Percentiles rank a stretch among this genome's conserved stretches.
phyloP scores from a whole-genome alignment of 2,329 filamentous ascomycete species.

The Paracoccidioides brasiliensis region DNA sequence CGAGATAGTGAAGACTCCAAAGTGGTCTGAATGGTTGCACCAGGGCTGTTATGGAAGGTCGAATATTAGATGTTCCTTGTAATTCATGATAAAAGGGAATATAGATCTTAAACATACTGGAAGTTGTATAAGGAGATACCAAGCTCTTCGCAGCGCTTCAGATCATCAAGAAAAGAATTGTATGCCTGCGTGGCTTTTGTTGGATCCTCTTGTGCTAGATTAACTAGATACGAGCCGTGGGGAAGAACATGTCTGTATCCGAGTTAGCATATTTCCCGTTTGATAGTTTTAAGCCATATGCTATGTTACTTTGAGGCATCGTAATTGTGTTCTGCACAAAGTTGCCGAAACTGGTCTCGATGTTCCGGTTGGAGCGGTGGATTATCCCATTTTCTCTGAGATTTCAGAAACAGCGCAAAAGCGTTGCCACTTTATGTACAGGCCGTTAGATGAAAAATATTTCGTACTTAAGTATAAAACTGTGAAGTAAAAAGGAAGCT shows the following conservation, averaged over 20 bases:
- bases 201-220: constrained; percentile 72
- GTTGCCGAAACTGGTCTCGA: constrained; percentile 53
- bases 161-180: constrained; percentile 71
- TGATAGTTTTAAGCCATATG: not conserved
- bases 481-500: not conserved
- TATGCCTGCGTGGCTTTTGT: constrained; percentile 79
- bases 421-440: constrained; percentile 56
- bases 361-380: constrained; percentile 60
- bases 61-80: not conserved
- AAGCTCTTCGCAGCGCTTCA: constrained; percentile 69
- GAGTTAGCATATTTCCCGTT: constrained; percentile 6
- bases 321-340: constrained; percentile 58
- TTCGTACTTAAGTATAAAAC: not conserved
- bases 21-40: constrained; percentile 58
- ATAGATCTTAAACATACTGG: constrained; percentile 39
- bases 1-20: constrained; percentile 59
- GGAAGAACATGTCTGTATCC: constrained; percentile 57
- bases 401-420: constrained; percentile 91
- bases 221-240: constrained; percentile 93
- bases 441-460: not conserved
- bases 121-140: constrained; percentile 95
- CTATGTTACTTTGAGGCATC: constrained; percentile 43
- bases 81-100: not conserved
- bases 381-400: constrained; percentile 86
- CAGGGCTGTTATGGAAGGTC: constrained; percentile 41